A percentile compares a stretch with the other conserved stretches of the same genome.
phyloP scores from a whole-genome alignment of 2,329 filamentous ascomycete species.

The Pyricularia pennisetigena region DNA sequence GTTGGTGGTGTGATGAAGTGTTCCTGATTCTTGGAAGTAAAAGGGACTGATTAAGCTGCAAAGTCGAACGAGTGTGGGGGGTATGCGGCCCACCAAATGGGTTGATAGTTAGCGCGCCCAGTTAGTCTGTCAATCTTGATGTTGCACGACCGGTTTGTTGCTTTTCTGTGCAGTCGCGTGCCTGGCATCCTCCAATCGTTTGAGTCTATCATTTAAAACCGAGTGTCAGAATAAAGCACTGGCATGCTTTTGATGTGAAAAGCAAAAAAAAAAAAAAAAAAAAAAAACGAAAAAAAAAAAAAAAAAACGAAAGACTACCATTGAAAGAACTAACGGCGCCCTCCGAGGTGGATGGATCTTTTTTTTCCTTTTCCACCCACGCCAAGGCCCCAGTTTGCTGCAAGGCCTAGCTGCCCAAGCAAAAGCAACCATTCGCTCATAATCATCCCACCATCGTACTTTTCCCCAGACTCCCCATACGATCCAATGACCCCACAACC shows the following conservation, averaged over 20 bases:
- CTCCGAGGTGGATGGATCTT: background rate
- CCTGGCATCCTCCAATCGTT: background rate
- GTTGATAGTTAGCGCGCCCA: background rate
- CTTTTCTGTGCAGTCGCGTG: background rate
- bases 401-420: background rate
- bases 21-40: background rate
- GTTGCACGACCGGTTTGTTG: background rate
- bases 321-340: background rate
- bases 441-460: background rate
- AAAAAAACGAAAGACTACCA: background rate
- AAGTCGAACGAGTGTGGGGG: background rate
- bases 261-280: background rate
- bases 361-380: background rate
- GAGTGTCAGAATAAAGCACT: background rate
- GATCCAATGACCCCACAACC: background rate
- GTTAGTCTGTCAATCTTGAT: background rate
- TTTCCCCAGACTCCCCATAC: background rate
- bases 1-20: background rate
- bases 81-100: background rate
- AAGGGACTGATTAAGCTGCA: background rate
- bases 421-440: background rate
- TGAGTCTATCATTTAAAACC: background rate
- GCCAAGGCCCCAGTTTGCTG: background rate
- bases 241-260: background rate
- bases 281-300: background rate